phyloP scores from a whole-genome alignment of 2,329 filamentous ascomycete genomes.

The Botrytis galanthina region DNA sequence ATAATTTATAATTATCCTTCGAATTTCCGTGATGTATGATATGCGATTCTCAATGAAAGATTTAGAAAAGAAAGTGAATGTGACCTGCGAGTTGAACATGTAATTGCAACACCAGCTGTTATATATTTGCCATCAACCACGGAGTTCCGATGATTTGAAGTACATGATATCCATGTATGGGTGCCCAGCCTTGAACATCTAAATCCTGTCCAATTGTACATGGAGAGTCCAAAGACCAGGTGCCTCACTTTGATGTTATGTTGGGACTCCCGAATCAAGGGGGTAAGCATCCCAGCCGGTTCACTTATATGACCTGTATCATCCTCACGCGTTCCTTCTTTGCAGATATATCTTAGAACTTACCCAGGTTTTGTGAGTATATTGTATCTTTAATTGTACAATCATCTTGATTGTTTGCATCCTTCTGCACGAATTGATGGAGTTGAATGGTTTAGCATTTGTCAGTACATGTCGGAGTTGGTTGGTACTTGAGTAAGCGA shows the following conservation, averaged over 20 bases:
- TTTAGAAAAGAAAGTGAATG: neutral
- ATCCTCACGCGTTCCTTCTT: neutral
- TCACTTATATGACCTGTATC: neutral
- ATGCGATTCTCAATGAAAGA: too few species aligned
- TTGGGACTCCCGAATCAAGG: neutral
- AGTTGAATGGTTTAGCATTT: neutral
- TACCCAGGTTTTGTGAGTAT: neutral
- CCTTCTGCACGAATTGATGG: neutral
- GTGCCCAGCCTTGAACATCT: neutral
- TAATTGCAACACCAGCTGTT: neutral
- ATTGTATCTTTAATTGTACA: neutral
- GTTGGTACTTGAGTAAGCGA: neutral
- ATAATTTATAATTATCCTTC: constrained; percentile 10
- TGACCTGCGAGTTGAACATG: neutral
- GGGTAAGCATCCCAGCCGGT: neutral
- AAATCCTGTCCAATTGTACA: neutral
- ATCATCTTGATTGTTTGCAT: neutral
- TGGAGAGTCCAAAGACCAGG: neutral
- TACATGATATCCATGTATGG: neutral
- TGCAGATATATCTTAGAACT: neutral
- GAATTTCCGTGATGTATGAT: neutral
- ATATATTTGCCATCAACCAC: neutral
- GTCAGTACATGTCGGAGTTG: neutral
- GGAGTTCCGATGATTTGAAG: neutral
- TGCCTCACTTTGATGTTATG: neutral